Conservation (phyloP, 2,329 filamentous ascomycete genomes). For the Aschersonia sp. region DNA sequence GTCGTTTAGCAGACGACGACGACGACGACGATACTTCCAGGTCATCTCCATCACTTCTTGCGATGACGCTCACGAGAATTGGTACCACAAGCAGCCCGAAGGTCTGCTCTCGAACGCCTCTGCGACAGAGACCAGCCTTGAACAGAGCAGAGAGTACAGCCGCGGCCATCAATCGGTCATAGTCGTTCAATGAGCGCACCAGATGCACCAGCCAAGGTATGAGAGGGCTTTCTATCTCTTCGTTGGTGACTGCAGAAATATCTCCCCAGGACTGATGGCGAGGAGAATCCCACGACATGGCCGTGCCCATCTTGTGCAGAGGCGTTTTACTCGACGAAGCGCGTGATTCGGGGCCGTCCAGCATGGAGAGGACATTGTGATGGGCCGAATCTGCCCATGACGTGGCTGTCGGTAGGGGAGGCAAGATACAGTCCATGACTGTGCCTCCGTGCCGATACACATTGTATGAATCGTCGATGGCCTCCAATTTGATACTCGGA, state of each 20-base stretch:
- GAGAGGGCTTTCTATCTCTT: slow-evolving; percentile 55
- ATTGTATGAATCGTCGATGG: slow-evolving; percentile 30
- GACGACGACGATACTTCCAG: slow-evolving; percentile 14
- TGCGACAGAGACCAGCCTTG: slow-evolving; percentile 51
- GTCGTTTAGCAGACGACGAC: slow-evolving; percentile 2
- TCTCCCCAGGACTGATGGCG: slow-evolving; percentile 13
- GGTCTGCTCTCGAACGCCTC: slow-evolving; percentile 42
- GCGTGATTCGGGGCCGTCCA: slow-evolving; percentile 13
- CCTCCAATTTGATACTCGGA: slow-evolving; percentile 40
- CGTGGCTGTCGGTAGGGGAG: slow-evolving; percentile 32
- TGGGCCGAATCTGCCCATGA: slow-evolving; percentile 13
- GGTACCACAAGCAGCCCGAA: slow-evolving; percentile 57
- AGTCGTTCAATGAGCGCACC: slow-evolving; percentile 39
- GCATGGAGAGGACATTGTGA: slow-evolving; percentile 9
- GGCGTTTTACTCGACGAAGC: slow-evolving; percentile 13
- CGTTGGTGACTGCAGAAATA: slow-evolving; percentile 22
- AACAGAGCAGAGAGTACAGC: slow-evolving; percentile 56
- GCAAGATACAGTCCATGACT: slow-evolving; percentile 53
- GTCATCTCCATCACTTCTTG: slow-evolving; percentile 28
- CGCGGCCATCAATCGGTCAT: slow-evolving; percentile 53
- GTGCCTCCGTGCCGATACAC: slow-evolving; percentile 23
- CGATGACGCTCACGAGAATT: slow-evolving; percentile 50
- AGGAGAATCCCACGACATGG: slow-evolving; percentile 17
- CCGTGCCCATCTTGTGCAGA: slow-evolving; percentile 13
- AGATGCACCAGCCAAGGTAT: slow-evolving; percentile 60